phyloP scores from a whole-genome alignment of 495 filamentous ascomycete genomes.

The Cenococcum geophilum region DNA sequence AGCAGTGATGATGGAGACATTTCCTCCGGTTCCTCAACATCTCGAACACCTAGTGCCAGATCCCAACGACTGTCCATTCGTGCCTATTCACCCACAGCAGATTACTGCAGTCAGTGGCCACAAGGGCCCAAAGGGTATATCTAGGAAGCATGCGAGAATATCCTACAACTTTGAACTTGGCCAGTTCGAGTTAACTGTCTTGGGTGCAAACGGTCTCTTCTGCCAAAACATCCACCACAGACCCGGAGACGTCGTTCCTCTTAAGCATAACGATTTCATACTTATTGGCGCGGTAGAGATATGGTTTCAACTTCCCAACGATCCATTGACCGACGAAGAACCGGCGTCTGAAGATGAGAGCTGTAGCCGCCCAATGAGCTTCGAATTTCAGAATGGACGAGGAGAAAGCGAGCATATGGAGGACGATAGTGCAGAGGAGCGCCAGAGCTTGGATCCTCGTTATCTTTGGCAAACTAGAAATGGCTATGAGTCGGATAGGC shows the following conservation, averaged over 20 bases:
- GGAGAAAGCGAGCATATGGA: conserved; percentile 37
- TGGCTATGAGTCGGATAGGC: conserved; percentile 38
- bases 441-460: conserved; percentile 31
- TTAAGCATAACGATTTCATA: conserved; percentile 67
- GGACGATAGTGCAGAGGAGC: conserved; percentile 48
- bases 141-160: conserved; percentile 78
- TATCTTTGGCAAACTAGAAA: conserved; percentile 16
- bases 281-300: conserved; percentile 75
- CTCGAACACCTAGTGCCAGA: conserved; percentile 15
- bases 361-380: conserved; percentile 48
- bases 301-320: conserved; percentile 67
- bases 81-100: conserved; percentile 65
- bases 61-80: conserved; percentile 62
- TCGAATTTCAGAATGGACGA: conserved; percentile 57
- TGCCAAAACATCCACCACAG: conserved; percentile 66
- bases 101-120: conserved; percentile 50
- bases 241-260: conserved; percentile 53
- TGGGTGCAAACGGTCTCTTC: conserved; percentile 83
- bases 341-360: conserved; percentile 45
- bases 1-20: conserved; percentile 22
- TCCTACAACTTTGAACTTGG: conserved; percentile 67
- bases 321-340: conserved; percentile 56
- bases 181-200: conserved; percentile 70
- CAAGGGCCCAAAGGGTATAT: conserved; percentile 61
- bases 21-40: conserved; percentile 13